Evolutionary conservation across 2,329 filamentous ascomycete species (phyloP).

Genomic region (Cercospora nicotianae): DNA sequence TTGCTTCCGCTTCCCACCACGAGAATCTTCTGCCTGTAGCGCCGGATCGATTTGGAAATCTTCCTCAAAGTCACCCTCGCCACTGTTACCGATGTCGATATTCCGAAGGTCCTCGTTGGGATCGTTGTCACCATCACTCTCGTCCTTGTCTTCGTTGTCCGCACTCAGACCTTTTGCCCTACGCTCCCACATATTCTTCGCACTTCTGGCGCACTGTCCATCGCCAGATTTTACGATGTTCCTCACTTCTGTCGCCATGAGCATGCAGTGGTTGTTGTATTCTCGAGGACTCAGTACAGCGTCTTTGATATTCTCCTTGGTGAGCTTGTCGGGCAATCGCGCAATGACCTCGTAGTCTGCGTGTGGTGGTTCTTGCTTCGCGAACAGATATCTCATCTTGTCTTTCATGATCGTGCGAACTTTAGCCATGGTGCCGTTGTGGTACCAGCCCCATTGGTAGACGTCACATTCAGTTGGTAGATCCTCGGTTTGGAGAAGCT

Average conservation of each 20-base stretch:
- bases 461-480: constrained; percentile 51
- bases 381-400: constrained; percentile 62
- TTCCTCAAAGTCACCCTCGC: constrained; percentile 15
- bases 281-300: constrained; percentile 9
- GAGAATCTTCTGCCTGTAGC: not conserved
- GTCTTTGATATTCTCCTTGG: constrained; percentile 21
- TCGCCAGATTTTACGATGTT: constrained; percentile 19
- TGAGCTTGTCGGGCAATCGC: constrained; percentile 26
- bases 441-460: constrained; percentile 73
- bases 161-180: constrained; percentile 18
- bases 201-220: constrained; percentile 5
- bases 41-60: constrained; percentile 6
- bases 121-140: constrained; percentile 17
- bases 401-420: constrained; percentile 83
- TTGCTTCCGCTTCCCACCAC: not conserved
- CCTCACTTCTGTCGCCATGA: constrained; percentile 16
- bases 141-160: constrained; percentile 19
- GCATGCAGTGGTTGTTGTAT: constrained; percentile 14
- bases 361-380: constrained; percentile 37
- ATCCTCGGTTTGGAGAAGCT: constrained; percentile 64
- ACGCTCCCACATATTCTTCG: constrained; percentile 20
- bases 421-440: constrained; percentile 77
- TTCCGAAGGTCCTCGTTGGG: constrained; percentile 13
- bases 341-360: constrained; percentile 31
- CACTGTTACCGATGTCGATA: constrained; percentile 16